A percentile compares a stretch with the other conserved stretches of the same genome.
These are phyloP conservation scores for Trypethelium eluteriae DNA, from an alignment of 495 filamentous ascomycete species.

Conservation along the genomic window DNA sequence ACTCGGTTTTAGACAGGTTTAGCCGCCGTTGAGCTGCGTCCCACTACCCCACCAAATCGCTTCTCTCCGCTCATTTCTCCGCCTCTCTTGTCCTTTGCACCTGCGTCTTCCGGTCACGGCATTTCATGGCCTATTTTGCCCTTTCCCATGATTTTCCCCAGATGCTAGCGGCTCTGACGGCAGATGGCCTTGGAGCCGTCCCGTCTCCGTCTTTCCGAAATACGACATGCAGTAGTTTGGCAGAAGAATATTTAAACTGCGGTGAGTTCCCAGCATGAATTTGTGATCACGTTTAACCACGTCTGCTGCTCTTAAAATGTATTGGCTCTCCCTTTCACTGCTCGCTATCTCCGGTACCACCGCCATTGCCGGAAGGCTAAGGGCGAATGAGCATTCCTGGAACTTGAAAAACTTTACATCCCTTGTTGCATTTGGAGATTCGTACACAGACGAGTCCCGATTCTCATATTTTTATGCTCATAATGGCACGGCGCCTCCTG, in stretches of 20 bases:
- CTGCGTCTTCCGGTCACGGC: neutral
- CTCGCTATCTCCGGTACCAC: neutral
- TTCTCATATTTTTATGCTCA: constrained; percentile 52
- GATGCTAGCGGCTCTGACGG: neutral
- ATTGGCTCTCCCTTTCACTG: neutral
- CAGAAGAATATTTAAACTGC: neutral
- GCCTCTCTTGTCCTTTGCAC: neutral
- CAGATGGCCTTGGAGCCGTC: neutral
- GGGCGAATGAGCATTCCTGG: constrained; percentile 25
- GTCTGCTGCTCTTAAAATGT: neutral
- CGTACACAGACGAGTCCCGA: constrained; percentile 66
- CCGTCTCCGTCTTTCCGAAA: neutral
- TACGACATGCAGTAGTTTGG: neutral
- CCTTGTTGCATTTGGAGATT: constrained; percentile 60
- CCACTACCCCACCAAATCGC: constrained; percentile 7
- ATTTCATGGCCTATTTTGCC: neutral
- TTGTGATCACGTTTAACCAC: neutral
- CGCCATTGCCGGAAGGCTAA: neutral
- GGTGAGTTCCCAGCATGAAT: neutral
- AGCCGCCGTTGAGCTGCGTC: neutral
- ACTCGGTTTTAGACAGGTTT: neutral
- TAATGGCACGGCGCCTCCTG: constrained; percentile 52
- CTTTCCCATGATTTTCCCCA: neutral
- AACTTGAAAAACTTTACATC: constrained; percentile 40
- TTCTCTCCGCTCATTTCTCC: neutral